Evolutionary conservation across 2,329 filamentous ascomycete genomes (phyloP).

Genomic region (Ploettnerulaceae sp.): DNA sequence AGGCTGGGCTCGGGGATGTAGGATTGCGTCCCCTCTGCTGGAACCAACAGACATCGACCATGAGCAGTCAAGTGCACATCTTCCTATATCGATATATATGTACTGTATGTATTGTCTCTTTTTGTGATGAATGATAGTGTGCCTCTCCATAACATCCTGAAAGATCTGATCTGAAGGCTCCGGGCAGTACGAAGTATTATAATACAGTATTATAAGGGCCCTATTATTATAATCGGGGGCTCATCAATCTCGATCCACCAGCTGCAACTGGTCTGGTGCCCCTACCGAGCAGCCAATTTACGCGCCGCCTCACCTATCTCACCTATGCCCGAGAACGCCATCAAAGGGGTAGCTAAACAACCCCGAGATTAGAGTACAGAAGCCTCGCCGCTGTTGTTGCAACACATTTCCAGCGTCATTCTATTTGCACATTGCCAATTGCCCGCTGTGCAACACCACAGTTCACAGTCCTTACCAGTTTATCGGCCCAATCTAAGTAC

Average conservation of each 20-base stretch:
- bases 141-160: too few relatives aligned
- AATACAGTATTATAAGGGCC: too few relatives aligned
- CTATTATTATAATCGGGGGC: slow-evolving; percentile 10
- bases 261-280: background rate
- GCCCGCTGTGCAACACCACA: slow-evolving; percentile 19
- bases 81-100: too few relatives aligned
- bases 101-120: too few relatives aligned
- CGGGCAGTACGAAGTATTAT: too few relatives aligned
- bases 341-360: slow-evolving; percentile 13
- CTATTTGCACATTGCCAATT: slow-evolving; percentile 8
- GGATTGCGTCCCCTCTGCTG: too few relatives aligned
- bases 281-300: slow-evolving; percentile 9
- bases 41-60: background rate
- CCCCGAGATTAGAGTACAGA: background rate
- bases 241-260: slow-evolving; percentile 9
- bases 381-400: slow-evolving; percentile 1
- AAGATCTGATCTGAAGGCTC: too few relatives aligned
- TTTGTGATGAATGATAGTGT: too few relatives aligned
- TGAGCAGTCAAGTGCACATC: too few relatives aligned
- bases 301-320: slow-evolving; percentile 6
- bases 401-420: slow-evolving; percentile 5
- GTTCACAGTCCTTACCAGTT: slow-evolving; percentile 23
- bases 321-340: background rate
- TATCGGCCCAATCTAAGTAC: background rate
- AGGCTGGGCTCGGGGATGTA: too few relatives aligned